Conservation (phyloP, 179 eudicot genomes). For the Silene coronaria region DNA sequence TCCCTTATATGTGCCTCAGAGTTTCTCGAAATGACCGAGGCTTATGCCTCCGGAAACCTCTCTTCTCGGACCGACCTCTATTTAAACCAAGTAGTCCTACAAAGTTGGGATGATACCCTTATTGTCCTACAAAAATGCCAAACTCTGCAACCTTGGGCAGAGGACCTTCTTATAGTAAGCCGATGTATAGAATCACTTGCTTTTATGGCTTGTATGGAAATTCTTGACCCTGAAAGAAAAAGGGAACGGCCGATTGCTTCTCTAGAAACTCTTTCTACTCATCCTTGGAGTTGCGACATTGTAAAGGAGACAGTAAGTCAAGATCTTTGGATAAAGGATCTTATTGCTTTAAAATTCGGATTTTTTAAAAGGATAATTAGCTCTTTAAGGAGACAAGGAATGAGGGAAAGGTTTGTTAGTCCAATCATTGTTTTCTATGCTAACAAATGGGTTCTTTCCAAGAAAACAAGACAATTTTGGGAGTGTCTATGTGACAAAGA, state of each 20-base stretch:
- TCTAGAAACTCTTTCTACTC: conserved; percentile 42
- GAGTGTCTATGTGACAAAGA: conserved; percentile 37
- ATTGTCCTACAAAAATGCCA: conserved; percentile 77
- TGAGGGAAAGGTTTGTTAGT: conserved; percentile 80
- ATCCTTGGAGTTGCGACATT: conserved; percentile 50
- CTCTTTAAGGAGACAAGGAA: conserved; percentile 84
- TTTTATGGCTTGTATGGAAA: conserved; percentile 97
- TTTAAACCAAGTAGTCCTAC: conserved; percentile 79
- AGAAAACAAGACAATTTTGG: conserved; percentile 42
- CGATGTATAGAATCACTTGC: conserved; percentile 87
- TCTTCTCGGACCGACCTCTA: conserved; percentile 74
- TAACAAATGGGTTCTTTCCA: conserved; percentile 62
- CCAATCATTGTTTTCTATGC: conserved; percentile 72
- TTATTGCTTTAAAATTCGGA: conserved; percentile 59
- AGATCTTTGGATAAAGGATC: conserved; percentile 77
- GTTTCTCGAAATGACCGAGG: conserved; percentile 70
- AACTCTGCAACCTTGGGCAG: conserved; percentile 64
- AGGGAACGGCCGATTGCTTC: conserved; percentile 46
- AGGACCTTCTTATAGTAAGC: conserved; percentile 73
- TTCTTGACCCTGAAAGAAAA: conserved; percentile 88
- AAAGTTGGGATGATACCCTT: conserved; percentile 87
- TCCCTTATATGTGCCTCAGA: conserved; percentile 78
- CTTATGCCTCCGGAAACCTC: conserved; percentile 48
- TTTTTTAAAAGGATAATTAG: conserved; percentile 68
- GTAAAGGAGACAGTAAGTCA: conserved; percentile 41